Evolutionary conservation across 2,329 filamentous ascomycete species (phyloP), one percentile per base, ranked within the genome.

Genomic region (Fusarium sp.): DNA sequence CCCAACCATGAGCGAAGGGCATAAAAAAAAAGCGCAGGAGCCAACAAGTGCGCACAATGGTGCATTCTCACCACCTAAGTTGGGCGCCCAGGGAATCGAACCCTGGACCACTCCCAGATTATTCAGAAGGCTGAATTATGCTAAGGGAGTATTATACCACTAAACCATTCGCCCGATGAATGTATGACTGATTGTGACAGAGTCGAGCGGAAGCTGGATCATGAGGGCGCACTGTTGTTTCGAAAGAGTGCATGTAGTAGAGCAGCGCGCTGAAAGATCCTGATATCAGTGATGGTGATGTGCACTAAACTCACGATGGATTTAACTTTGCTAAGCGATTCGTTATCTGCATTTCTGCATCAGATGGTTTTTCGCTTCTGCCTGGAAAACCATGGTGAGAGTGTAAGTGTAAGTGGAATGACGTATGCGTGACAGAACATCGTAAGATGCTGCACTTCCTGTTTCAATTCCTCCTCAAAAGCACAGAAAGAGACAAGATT

Each of bases 71-170:
- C 62, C 62, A 59, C 67, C 40, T n/a, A 3, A 17, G 2, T 17
- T 70, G 67, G 67, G 71, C 63, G 67, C 68, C 71, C 63, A 64
- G 67, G 48, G 68, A 71, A 67, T 71, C 57, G 53, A 70, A 64
- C 62, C 53, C 62, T 70, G 66, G 66, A 70, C 66, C 66, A 70
- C 67, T 70, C 53, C 68, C 63, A 70, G 45, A 37, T 14, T 38
- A 14, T 46, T 61, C 55, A 27, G 18, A 56, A 27, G 7, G 6
- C 23, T 30, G 61, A 69, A 61, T 45, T 35, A 33, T 70, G 67
- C 67, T 70, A 70, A 70, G 67, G 67, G 67, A 70, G 66, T 70
- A 70, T 70, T 70, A 70, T 70, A 70, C 67, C 67, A 70, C 67
- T 70, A 70, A 70, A 70, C 67, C 67, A 70, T 70, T 70, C 67